A percentile compares a stretch with the other conserved stretches of the same genome.
These are phyloP conservation scores for Graphiopsis chlorocephala DNA, from an alignment of 2,329 filamentous ascomycete genomes.

Conservation along the genomic window DNA sequence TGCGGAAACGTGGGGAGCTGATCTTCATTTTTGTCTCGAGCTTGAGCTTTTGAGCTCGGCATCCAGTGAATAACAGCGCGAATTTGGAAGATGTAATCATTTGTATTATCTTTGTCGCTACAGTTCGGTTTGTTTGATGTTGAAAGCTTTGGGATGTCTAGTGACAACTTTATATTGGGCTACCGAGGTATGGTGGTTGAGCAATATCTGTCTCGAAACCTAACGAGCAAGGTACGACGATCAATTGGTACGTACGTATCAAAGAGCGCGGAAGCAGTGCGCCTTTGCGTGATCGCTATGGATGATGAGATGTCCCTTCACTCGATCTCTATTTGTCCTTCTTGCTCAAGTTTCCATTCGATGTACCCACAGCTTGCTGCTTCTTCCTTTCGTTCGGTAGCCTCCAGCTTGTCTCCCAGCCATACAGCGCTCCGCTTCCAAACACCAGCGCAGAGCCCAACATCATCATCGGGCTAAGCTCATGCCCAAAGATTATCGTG, in stretches of 20 bases:
- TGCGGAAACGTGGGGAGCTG: conserved; percentile 7
- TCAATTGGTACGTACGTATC: not conserved
- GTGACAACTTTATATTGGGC: not conserved
- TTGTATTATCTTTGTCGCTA: not conserved
- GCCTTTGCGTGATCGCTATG: not conserved
- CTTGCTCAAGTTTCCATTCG: not conserved
- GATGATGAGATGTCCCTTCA: not conserved
- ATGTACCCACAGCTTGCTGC: not conserved
- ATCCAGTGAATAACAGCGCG: not conserved
- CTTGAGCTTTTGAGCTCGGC: not conserved
- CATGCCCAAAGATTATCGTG: conserved; percentile 91
- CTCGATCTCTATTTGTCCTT: conserved; percentile 1
- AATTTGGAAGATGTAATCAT: not conserved
- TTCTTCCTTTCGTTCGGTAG: conserved; percentile 37
- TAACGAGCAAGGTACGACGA: not conserved
- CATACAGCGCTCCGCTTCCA: conserved; percentile 85
- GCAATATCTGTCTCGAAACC: not conserved
- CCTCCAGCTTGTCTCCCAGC: conserved; percentile 62
- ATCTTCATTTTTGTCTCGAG: not conserved
- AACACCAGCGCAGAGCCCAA: conserved; percentile 84
- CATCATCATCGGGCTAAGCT: conserved; percentile 71
- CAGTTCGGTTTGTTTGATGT: not conserved
- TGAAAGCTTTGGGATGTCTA: not conserved
- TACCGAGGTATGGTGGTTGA: not conserved
- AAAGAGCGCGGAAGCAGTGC: not conserved